Base-by-base conservation (phyloP, 495 filamentous ascomycete species). In the Penicillium fimorum region DNA sequence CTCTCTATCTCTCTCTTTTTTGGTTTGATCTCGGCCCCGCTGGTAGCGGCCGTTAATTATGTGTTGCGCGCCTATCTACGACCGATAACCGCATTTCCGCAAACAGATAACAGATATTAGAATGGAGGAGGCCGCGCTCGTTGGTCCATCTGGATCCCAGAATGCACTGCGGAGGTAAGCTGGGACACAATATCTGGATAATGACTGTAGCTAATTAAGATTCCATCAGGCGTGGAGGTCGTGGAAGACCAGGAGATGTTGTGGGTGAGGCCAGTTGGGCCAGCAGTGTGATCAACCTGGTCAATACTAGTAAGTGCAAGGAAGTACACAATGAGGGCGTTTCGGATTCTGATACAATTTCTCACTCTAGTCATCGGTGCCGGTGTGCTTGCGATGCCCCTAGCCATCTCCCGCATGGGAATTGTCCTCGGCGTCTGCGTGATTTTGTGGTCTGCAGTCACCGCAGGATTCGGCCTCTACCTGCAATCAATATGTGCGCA, bases 311-410 rank as follows among this genome's bases (percentile, higher is more conserved):
- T 79, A 62, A 76, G 76, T 70, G 29, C 17, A 15, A 40, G 40
- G 20, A 49, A 27, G 29, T 17, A 8, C 13, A 15, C 18, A 33
- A 12, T 24, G 13, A 25, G 25, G 17, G 17, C 25, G 13, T 2
- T 15, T n/a, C 8, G 35, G 30, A 50, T 30, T 13, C 54, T 60
- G 30, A 61, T 37, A 4, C 27, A 13, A 29, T 59, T 12, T n/a
- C 41, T 35, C 1, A 32, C 13, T 55, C 5, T 66, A 96, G 91
- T 97, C 62, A 82, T 98, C 65, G 94, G 94, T 40, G 94, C 94
- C 44, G 94, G 94, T 38, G 88, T 95, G 2, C 84, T 98, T 17
- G 92, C 92, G 18, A 97, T 96, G 92, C 93, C 93, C 12, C 84
- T 87, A 5, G 95, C 92, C 10, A 84, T 98, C 71, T 91, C 90